These are phyloP conservation scores for Sechiopsis laciniata DNA, from an alignment of 306 rosid genomes.

Conservation along the genomic window DNA sequence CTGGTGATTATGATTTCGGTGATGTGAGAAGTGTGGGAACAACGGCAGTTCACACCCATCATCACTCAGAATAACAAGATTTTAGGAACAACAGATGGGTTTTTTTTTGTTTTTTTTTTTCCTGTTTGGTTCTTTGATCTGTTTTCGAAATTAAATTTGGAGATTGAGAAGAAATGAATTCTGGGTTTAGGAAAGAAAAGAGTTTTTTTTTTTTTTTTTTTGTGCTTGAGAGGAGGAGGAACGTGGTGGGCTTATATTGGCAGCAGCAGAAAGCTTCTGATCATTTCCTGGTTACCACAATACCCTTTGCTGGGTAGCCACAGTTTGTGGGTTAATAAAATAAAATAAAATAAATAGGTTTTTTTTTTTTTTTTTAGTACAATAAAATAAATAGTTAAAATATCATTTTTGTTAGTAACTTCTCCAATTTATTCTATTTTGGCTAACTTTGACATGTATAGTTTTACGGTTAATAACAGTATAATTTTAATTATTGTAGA, in stretches of 20 bases:
- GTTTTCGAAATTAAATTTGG: not conserved
- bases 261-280: slow-evolving; percentile 18
- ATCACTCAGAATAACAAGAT: slow-evolving; percentile 44
- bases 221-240: not conserved
- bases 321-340: too few species aligned
- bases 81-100: not conserved
- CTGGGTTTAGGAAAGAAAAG: not conserved
- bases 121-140: not conserved
- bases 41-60: slow-evolving; percentile 73
- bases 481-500: too few species aligned
- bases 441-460: too few species aligned
- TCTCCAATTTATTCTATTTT: too few species aligned
- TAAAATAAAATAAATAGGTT: too few species aligned
- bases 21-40: slow-evolving; percentile 90
- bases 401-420: too few species aligned
- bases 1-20: slow-evolving; percentile 88
- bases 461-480: too few species aligned
- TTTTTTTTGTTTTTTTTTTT: not conserved
- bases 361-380: too few species aligned
- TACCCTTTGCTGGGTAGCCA: not conserved
- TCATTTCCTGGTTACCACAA: not conserved
- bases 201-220: not conserved
- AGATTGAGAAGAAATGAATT: not conserved
- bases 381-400: too few species aligned
- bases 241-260: slow-evolving; percentile 16